These are phyloP conservation scores for Auricularia sp. DNA, from an alignment of 768 basidiomycete genomes.

Conservation along the genomic window DNA sequence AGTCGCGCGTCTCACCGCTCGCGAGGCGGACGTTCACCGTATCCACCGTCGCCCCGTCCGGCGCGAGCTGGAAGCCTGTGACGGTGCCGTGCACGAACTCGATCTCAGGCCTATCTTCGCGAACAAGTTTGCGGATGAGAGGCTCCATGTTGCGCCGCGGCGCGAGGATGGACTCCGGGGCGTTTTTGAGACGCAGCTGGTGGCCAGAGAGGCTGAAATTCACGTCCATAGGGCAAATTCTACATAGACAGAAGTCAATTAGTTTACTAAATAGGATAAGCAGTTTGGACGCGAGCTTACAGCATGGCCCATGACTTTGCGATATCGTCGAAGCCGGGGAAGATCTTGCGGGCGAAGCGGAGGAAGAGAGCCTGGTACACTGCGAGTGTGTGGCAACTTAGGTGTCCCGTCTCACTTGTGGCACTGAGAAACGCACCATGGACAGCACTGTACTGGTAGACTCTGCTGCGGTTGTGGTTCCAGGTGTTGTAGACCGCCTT, in stretches of 20 bases:
- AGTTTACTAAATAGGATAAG: too few relatives aligned
- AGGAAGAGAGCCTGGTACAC: background rate
- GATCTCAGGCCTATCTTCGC: constrained; percentile 12
- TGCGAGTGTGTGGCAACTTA: background rate
- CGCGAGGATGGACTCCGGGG: background rate
- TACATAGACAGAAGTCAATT: too few relatives aligned
- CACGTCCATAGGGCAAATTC: too few relatives aligned
- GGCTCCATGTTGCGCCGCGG: background rate
- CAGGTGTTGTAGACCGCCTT: constrained; percentile 1
- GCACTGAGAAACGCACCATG: constrained; percentile 10
- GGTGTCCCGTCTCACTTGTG: background rate
- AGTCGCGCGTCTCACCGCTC: constrained; percentile 9
- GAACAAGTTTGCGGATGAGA: background rate
- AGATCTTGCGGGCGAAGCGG: background rate
- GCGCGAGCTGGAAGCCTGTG: constrained; percentile 14
- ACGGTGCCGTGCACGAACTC: constrained; percentile 20
- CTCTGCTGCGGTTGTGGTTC: constrained; percentile 12
- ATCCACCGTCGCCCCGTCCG: background rate
- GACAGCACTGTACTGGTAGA: constrained; percentile 20
- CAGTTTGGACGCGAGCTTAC: background rate
- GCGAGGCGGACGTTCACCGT: constrained; percentile 10
- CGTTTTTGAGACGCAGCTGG: background rate
- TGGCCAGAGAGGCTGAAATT: background rate
- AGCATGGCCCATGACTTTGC: background rate
- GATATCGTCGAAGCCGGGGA: background rate